Percentiles rank a stretch among this genome's conserved stretches.
Conservation (phyloP, 495 filamentous ascomycete genomes). For the Rhypophila decipiens region DNA sequence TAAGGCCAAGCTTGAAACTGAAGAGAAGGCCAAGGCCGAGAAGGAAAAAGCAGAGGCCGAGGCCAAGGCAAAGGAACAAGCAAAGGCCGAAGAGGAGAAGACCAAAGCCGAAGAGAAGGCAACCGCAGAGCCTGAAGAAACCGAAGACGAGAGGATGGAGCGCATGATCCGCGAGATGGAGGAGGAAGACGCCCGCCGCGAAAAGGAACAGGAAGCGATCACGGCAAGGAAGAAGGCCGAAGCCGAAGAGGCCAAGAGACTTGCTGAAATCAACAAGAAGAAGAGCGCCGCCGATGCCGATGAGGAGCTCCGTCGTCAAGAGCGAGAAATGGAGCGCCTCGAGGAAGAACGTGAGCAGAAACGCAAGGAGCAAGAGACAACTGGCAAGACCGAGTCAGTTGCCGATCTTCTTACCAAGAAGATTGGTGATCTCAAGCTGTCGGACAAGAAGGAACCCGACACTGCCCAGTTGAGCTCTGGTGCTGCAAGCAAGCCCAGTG, state of each 20-base stretch:
- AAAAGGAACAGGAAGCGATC: conserved; percentile 54
- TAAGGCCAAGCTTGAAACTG: conserved; percentile 63
- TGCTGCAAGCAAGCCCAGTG: conserved; percentile 45
- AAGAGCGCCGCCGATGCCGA: conserved; percentile 46
- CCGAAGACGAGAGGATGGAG: conserved; percentile 29
- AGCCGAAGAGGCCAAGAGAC: conserved; percentile 50
- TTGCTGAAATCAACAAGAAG: conserved; percentile 42
- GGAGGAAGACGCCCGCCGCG: conserved; percentile 45
- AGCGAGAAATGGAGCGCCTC: conserved; percentile 49
- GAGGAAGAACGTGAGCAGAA: conserved; percentile 51
- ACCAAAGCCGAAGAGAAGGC: conserved; percentile 23
- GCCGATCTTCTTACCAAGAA: conserved; percentile 37
- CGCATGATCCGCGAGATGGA: conserved; percentile 48
- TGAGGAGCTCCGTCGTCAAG: conserved; percentile 48
- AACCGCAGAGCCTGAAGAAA: not conserved
- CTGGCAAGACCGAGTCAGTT: conserved; percentile 18
- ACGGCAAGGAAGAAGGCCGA: conserved; percentile 48
- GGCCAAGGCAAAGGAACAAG: conserved; percentile 32
- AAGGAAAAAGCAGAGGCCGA: conserved; percentile 39
- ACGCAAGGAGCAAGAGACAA: conserved; percentile 28
- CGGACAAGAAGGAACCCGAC: conserved; percentile 25
- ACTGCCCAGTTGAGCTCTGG: conserved; percentile 43
- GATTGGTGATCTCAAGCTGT: conserved; percentile 35
- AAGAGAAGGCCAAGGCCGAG: conserved; percentile 57
- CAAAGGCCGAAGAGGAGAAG: conserved; percentile 30